A percentile compares a stretch with the other conserved stretches of the same genome.
phyloP scores from a whole-genome alignment of 2,329 filamentous ascomycete species.

The Colletotrichum lindemuthianum region DNA sequence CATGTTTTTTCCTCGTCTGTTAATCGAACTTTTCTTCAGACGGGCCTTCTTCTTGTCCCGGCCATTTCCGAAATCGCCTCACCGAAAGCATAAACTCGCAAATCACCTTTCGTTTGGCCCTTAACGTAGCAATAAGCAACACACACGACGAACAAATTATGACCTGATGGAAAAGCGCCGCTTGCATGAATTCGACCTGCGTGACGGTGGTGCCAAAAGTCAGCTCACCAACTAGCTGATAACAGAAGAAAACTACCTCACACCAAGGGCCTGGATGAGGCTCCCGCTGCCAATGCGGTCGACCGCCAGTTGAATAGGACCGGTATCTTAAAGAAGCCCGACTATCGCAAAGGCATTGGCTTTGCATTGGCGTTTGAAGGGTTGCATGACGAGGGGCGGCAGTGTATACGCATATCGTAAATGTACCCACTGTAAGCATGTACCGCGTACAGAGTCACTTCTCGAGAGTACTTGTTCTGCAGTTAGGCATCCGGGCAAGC shows the following conservation, averaged over 20 bases:
- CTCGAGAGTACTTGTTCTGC: conserved; percentile 11
- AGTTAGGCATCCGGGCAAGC: conserved; percentile 4
- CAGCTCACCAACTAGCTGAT: conserved; percentile 10
- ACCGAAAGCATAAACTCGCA: conserved; percentile 22
- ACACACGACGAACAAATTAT: not conserved
- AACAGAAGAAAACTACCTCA: not conserved
- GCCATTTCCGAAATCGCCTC: conserved; percentile 28
- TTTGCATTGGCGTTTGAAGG: not conserved
- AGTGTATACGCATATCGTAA: no score
- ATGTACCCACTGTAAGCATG: no score
- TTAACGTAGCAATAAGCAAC: not conserved
- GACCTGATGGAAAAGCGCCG: conserved; percentile 6
- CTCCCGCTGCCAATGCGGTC: not conserved
- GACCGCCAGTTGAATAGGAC: not conserved
- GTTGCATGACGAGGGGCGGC: no score
- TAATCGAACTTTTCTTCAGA: not conserved
- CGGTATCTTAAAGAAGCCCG: no score
- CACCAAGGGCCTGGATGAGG: conserved; percentile 21
- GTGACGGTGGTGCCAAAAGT: conserved; percentile 25
- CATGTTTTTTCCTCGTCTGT: not conserved
- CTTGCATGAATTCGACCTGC: conserved; percentile 29
- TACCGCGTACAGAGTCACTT: no score
- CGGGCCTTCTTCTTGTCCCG: conserved; percentile 23
- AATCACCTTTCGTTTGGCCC: not conserved
- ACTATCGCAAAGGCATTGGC: not conserved